Conservation (phyloP, 352 stramenopile species). For the Globisporangium sylvaticum region DNA sequence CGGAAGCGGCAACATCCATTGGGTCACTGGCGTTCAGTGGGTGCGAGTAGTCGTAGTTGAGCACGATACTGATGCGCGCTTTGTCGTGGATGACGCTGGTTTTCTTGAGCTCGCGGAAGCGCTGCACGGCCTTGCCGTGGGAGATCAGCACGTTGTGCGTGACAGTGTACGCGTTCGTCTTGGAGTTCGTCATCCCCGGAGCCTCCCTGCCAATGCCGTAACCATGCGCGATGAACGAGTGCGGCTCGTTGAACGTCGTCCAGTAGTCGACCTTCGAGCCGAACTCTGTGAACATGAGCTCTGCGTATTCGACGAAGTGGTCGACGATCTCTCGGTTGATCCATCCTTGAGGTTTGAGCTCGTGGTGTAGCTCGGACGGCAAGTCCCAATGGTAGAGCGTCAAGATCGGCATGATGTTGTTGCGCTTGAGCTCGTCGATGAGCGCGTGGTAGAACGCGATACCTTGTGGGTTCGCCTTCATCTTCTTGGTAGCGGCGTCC, state of each 20-base stretch:
- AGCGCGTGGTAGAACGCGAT: conserved; percentile 89
- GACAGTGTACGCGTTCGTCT: conserved; percentile 44
- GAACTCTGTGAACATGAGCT: conserved; percentile 89
- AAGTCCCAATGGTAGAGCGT: conserved; percentile 97
- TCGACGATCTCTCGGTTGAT: conserved; percentile 46
- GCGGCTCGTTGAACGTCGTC: conserved; percentile 95
- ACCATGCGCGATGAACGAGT: conserved; percentile 79
- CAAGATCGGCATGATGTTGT: conserved; percentile 81
- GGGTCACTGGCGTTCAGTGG: conserved; percentile 64
- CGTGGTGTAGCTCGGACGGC: conserved; percentile 78
- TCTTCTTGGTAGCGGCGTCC: conserved; percentile 35
- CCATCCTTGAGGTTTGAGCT: conserved; percentile 67
- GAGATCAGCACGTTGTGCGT: conserved; percentile 91
- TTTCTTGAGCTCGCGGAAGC: conserved; percentile 83
- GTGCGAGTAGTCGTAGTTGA: conserved; percentile 76
- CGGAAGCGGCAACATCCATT: conserved; percentile 53
- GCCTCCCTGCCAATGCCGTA: conserved; percentile 76
- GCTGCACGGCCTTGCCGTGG: conserved; percentile 81
- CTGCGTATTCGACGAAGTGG: conserved; percentile 87
- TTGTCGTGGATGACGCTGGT: conserved; percentile 22
- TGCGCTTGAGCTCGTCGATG: conserved; percentile 69
- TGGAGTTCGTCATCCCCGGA: conserved; percentile 28
- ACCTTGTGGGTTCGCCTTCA: conserved; percentile 69
- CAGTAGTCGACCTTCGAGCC: conserved; percentile 90
- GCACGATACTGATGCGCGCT: conserved; percentile 90